These are phyloP conservation scores for Kentomonas sorsogonicus DNA, from an alignment of 208 protist species.

Conservation along the genomic window DNA sequence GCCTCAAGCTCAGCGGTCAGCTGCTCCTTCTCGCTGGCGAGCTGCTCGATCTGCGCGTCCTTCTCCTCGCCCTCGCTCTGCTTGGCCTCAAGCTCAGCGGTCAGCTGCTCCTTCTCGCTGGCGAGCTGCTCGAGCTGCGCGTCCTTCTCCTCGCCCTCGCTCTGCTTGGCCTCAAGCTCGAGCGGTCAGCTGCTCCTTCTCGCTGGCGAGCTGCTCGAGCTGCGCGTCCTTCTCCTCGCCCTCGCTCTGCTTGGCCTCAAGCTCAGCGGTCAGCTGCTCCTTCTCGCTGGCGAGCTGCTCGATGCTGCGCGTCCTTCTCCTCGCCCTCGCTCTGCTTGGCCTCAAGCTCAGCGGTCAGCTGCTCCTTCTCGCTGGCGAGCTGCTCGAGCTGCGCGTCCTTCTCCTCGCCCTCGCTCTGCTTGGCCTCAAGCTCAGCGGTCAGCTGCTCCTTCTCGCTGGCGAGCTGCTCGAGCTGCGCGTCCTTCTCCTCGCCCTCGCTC, in stretches of 20 bases:
- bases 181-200: neutral
- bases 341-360: neutral
- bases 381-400: neutral
- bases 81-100: conserved; percentile 6
- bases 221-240: neutral
- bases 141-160: neutral
- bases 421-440: neutral
- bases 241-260: neutral
- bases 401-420: neutral
- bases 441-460: neutral
- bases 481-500: neutral
- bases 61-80: neutral
- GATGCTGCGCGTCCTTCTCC: neutral
- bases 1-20: neutral
- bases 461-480: neutral
- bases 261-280: neutral
- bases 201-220: neutral
- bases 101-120: neutral
- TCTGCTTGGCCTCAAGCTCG: neutral
- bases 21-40: neutral
- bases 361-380: neutral
- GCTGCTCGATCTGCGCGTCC: neutral
- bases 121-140: neutral
- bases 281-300: no score
- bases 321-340: neutral